A percentile compares a stretch with the other conserved stretches of the same genome.
These are phyloP conservation scores for Lentinula sp. DNA, from an alignment of 768 basidiomycete genomes.

Conservation along the genomic window DNA sequence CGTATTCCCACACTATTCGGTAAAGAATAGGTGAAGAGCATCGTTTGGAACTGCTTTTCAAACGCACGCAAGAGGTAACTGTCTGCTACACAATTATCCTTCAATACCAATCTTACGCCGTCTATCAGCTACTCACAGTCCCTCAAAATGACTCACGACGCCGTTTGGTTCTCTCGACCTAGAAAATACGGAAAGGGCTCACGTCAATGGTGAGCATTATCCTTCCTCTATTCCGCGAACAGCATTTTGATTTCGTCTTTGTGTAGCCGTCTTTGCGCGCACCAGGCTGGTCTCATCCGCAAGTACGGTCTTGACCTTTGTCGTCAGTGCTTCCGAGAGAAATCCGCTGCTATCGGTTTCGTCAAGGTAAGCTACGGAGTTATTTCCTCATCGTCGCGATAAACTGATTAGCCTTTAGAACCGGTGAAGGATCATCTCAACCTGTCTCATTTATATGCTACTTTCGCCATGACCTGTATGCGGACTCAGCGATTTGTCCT, in stretches of 20 bases:
- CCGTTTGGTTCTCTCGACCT: slow-evolving; percentile 96
- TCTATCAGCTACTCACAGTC: slow-evolving; percentile 13
- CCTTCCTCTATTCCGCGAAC: not conserved
- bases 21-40: not conserved
- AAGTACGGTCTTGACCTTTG: slow-evolving; percentile 97
- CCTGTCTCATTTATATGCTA: not conserved
- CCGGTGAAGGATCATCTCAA: slow-evolving; percentile 26
- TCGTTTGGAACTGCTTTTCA: not conserved
- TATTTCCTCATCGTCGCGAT: not conserved
- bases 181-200: slow-evolving; percentile 94
- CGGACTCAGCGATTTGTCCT: not conserved
- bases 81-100: not conserved
- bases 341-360: slow-evolving; percentile 90
- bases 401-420: slow-evolving; percentile 23
- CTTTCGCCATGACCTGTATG: slow-evolving; percentile 3
- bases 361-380: slow-evolving; percentile 64
- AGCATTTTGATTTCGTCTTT: slow-evolving; percentile 2
- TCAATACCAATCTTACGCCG: not conserved
- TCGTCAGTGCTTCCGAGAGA: slow-evolving; percentile 98
- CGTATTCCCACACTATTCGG: not conserved
- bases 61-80: slow-evolving; percentile 8
- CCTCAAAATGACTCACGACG: slow-evolving; percentile 91
- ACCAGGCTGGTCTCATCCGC: slow-evolving; percentile 96
- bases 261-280: slow-evolving; percentile 86
- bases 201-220: slow-evolving; percentile 78